These are phyloP conservation scores for Beta lomatogona DNA, from an alignment of 179 eudicot genomes.

Conservation along the genomic window DNA sequence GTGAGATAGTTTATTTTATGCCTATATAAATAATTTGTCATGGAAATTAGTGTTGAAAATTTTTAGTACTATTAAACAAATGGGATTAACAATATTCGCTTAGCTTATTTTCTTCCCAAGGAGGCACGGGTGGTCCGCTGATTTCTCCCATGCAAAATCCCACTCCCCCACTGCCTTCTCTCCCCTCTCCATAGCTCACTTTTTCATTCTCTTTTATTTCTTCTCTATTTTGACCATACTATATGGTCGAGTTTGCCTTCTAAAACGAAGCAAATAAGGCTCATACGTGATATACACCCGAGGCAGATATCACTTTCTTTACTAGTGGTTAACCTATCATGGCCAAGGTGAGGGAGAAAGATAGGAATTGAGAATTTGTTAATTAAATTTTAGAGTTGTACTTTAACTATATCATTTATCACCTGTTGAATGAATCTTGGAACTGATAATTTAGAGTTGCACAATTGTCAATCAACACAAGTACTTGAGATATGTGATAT, in stretches of 20 bases:
- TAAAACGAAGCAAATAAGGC: no score
- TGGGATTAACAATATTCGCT: conserved; percentile 21
- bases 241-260: not conserved
- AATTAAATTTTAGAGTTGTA: no score
- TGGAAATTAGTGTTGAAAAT: not conserved
- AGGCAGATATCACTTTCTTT: no score
- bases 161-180: conserved; percentile 34
- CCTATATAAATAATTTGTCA: not conserved
- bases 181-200: not conserved
- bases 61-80: not conserved
- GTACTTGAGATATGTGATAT: no score
- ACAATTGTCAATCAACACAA: no score
- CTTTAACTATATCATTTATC: no score
- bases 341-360: no score
- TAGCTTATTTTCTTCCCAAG: conserved; percentile 37
- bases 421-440: no score
- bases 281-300: no score
- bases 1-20: not conserved
- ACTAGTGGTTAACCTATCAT: no score
- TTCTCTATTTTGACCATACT: not conserved
- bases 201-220: not conserved
- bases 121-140: conserved; percentile 65
- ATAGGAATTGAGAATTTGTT: no score
- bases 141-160: conserved; percentile 50
- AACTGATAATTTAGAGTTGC: no score